phyloP scores from a whole-genome alignment of 73 alveolate genomes.

The Tetrahymena malaccensis region DNA sequence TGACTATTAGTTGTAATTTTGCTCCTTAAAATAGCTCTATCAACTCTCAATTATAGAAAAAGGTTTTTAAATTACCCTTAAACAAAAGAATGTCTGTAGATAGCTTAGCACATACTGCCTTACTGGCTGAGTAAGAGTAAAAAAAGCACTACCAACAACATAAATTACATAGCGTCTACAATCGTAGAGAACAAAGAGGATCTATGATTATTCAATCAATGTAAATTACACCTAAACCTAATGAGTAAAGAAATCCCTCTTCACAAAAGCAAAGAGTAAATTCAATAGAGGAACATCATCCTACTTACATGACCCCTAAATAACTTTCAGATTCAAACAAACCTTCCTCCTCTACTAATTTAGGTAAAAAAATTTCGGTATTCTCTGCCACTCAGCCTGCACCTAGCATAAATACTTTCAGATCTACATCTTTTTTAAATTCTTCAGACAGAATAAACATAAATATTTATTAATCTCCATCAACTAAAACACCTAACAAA shows the following conservation, averaged over 20 bases:
- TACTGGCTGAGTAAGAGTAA: background rate
- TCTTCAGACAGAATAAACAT: background rate
- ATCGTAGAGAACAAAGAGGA: background rate
- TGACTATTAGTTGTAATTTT: background rate
- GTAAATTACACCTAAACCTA: background rate
- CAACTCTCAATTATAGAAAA: background rate
- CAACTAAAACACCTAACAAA: background rate
- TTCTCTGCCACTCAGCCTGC: background rate
- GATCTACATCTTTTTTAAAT: background rate
- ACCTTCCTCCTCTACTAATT: background rate
- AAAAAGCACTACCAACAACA: background rate
- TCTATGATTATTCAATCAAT: background rate
- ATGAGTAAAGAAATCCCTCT: background rate
- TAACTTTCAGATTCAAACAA: background rate
- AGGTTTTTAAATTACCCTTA: background rate
- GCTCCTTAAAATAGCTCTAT: background rate
- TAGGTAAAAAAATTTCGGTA: background rate
- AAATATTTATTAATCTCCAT: background rate
- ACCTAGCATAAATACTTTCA: background rate
- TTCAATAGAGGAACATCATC: background rate
- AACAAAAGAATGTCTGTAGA: background rate
- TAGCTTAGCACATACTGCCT: background rate
- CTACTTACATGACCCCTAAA: background rate
- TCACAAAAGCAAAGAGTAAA: background rate
- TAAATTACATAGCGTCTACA: background rate